Conservation (phyloP, 2,329 filamentous ascomycete genomes). For the Trichoderma atroviride region DNA sequence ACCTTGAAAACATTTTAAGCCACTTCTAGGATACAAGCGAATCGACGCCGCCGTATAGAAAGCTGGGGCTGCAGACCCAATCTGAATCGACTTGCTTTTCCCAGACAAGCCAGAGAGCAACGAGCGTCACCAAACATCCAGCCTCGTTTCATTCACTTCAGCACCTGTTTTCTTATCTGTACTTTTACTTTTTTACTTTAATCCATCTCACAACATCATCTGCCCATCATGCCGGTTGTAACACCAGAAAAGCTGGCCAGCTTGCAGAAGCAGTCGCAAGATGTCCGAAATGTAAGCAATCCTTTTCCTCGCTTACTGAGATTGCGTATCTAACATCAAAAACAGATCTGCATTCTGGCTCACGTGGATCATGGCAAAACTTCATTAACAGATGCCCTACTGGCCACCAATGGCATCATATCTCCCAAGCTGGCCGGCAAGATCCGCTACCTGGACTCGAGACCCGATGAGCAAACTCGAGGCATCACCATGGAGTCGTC, state of each 20-base stretch:
- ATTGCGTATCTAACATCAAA: neutral
- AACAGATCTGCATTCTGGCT: slow-evolving; percentile 87
- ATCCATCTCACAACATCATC: neutral
- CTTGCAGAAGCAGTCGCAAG: slow-evolving; percentile 83
- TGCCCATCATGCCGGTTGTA: slow-evolving; percentile 80
- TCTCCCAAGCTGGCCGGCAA: slow-evolving; percentile 96
- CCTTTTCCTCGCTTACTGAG: neutral
- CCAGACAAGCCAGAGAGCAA: neutral
- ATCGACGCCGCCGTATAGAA: neutral
- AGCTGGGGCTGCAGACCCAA: neutral
- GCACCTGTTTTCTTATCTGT: neutral
- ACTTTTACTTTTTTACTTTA: neutral
- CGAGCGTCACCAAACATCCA: neutral
- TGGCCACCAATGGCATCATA: slow-evolving; percentile 99
- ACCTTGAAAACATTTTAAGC: neutral
- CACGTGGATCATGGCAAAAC: slow-evolving; percentile 99
- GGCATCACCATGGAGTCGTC: slow-evolving; percentile 99
- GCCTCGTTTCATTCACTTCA: neutral
- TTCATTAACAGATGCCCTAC: slow-evolving; percentile 90
- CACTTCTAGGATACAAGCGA: neutral
- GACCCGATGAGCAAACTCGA: slow-evolving; percentile 91
- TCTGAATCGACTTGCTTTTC: neutral
- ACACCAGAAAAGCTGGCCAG: slow-evolving; percentile 85
- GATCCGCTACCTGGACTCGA: slow-evolving; percentile 94
- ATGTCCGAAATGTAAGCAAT: slow-evolving; percentile 82